Evolutionary conservation across 805 yeast species (phyloP), one percentile per base, ranked within the genome.

Genomic region (Candida ovalis): DNA sequence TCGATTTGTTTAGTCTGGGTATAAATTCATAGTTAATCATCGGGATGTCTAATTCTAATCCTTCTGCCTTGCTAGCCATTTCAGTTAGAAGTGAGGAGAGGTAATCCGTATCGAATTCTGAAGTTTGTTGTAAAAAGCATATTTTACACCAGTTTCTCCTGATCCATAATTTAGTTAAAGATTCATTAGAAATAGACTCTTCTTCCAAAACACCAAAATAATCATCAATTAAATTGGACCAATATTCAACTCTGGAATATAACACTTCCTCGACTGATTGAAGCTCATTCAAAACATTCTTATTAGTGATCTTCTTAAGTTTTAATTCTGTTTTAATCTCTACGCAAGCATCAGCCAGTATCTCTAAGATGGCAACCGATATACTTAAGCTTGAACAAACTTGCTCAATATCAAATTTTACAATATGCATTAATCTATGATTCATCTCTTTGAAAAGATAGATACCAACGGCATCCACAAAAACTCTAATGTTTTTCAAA

Each of bases 11-110:
- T 2, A 91, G 64, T 1, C 73, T 68, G 2, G 88, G 84, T 15
- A 91, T 78, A 47, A 75, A 69, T 1, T 73, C 69, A 54, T 76
- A 85, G 59, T 90, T 89, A 1, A 80, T 73, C 61, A 77, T 81
- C 0, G 64, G 57, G 0, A 84, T 66, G 8, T 66, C 60, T 2
- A 73, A 38, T 0, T 52, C 48, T 0, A 33, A 37, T 1, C 48
- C 43, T 13, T 55, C 21, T 1, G 72, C 51, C 4, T 56, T 45
- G 1, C 46, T 32, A 10, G 73, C 59, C 15, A 64, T 51, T 0
- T 52, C 46, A 1, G 60, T 50, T 3, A 76, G 53, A 3, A 58
- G 50, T 0, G 57, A 61, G 10, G 74, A 67, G 1, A 75, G 63
- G 2, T 61, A 57, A 3, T 65, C 64, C 2, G 72, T 68, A 8